Evolutionary conservation across 2,329 filamentous ascomycete species (phyloP).

Genomic region (Purpureocillium takamizusanense): DNA sequence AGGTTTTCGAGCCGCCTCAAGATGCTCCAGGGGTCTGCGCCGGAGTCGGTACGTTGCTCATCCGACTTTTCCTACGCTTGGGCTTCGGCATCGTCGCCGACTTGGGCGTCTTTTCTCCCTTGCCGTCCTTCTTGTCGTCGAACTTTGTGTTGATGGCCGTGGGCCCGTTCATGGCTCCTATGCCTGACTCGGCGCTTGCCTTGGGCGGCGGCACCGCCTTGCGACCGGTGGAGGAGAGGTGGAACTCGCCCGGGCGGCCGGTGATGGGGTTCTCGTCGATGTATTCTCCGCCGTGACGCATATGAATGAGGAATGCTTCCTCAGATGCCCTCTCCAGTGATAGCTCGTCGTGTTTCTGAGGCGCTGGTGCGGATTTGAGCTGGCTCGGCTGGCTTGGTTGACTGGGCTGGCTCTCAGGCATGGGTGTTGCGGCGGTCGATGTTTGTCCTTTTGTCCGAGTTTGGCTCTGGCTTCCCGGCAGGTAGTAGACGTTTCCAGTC

Average conservation of each 20-base stretch:
- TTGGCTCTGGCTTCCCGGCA: conserved; percentile 17
- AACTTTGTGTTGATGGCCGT: conserved; percentile 29
- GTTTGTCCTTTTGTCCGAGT: background rate
- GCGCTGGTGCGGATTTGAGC: conserved; percentile 16
- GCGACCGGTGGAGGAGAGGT: conserved; percentile 52
- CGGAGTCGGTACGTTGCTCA: conserved; percentile 22
- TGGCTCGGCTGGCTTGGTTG: conserved; percentile 9
- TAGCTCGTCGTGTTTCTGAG: conserved; percentile 27
- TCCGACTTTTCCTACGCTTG: conserved; percentile 40
- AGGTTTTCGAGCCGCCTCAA: conserved; percentile 1
- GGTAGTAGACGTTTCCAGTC: conserved; percentile 41
- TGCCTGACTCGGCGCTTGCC: conserved; percentile 17
- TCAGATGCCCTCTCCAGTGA: conserved; percentile 42
- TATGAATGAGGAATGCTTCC: conserved; percentile 48
- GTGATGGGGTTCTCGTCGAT: conserved; percentile 62
- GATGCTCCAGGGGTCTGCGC: conserved; percentile 16
- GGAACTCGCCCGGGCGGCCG: conserved; percentile 56
- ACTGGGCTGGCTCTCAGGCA: conserved; percentile 28
- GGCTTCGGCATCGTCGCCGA: conserved; percentile 32
- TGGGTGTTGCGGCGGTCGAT: conserved; percentile 28
- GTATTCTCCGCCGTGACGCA: conserved; percentile 53
- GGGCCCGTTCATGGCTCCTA: conserved; percentile 25
- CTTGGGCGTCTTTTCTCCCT: conserved; percentile 34
- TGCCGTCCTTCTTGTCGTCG: conserved; percentile 36
- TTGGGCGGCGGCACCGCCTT: conserved; percentile 28